Evolutionary conservation across 768 basidiomycete genomes (phyloP), one percentile per base, ranked within the genome.

Genomic region (Candolleomyces aberdarensis): DNA sequence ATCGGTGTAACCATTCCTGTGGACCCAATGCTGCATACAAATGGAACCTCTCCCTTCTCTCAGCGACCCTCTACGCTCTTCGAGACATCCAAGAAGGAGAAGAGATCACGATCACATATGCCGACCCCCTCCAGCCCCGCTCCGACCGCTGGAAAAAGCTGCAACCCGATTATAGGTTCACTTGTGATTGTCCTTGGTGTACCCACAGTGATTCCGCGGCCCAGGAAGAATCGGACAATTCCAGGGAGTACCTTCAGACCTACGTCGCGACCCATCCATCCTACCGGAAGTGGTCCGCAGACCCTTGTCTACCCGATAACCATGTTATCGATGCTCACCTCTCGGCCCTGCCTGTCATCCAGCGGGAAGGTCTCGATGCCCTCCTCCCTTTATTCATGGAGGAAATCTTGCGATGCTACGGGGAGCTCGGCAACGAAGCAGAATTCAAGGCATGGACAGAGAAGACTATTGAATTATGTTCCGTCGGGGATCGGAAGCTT

Each of bases 1-100:
- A 78, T 63, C 72, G 80, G 13, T 71, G 70, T 39, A 83, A 83
- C 61, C 81, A 83, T 56, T 79, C 80, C 62, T 83, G 81, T 59
- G 76, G 76, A 19, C 77, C 80, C 6, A 80, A 81, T 62, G 77
- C 76, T 3, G 73, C 73, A 11, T 66, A 77, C 29, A 77, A 74
- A 63, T 83, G 80, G 79, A 72, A 80, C 57, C 66, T 69, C 15
- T 63, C 70, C 3, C 71, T 72, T 0, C 73, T 81, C 58, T 75
- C 78, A 3, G 65, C 74, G 11, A 71, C 75, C 3, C 64, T 82
- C 32, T 79, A 78, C 60, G 76, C 81, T 3, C 69, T 80, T 9
- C 72, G 80, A 6, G 62, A 70, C 20, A 78, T 81, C 56, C 55
- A 59, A 26, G 65, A 64, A 0, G 77, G 76, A 7, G 79, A 80